Evolutionary conservation across 495 filamentous ascomycete species (phyloP), one percentile per base, ranked within the genome.

Genomic region (Aspergillus leporis): DNA sequence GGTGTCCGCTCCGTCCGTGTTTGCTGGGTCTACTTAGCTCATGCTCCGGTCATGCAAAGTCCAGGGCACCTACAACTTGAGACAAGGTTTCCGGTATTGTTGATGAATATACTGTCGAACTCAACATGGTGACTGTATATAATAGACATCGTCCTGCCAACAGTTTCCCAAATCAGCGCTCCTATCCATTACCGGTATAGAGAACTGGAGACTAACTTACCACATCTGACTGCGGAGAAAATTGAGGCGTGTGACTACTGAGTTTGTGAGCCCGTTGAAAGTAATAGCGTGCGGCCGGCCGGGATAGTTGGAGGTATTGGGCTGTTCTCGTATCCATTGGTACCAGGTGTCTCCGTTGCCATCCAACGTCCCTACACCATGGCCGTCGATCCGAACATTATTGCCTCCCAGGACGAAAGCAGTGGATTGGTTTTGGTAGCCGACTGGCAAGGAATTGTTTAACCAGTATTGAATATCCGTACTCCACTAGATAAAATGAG

Each of bases 401-500:
- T 72, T 65, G 5, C 78, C 79, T 8, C 79, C 78, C 13, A 82
- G 62, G n/a, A 74, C 61, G 50, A 69, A 79, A 3, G 77, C 79
- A 10, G 78, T 75, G 14, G 75, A 78, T 56, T 80, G 78, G 51
- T 79, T 81, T 62, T 81, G 79, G 55, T 78, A 78, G 8, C 76
- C 78, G 16, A 79, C 69, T 4, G 62, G 48, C 21, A 80, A 49
- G n/a, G 74, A 76, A 53, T 78, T 62, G 38, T 72, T 70, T 1
- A 80, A 64, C 78, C 79, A 82, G 63, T 82, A 82, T 0, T 46
- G 50, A 9, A 77, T 75, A 57, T 82, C 69, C 3, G 70, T 79
- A 23, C 72, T 73, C 75, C 75, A 81, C 68, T 71, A 25, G 4
- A 49, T 6, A 22, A 9, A 31, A 46, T 18, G 2, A 31, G 19